Base-by-base conservation (phyloP, 1,284 basidiomycete species). In the Gymnopus androsaceus region DNA sequence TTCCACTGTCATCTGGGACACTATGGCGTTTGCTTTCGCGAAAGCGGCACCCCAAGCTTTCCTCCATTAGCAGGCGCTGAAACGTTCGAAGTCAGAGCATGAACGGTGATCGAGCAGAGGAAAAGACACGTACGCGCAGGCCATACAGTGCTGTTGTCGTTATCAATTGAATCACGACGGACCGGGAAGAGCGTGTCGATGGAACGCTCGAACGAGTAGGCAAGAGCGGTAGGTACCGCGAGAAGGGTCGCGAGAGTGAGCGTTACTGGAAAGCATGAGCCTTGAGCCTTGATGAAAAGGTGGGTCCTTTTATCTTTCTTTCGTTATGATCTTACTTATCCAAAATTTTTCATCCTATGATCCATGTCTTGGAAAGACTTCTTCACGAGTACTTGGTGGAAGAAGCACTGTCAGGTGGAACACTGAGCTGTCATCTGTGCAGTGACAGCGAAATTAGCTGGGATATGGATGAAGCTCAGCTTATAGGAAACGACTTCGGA, bases 1-100 rank as follows among this genome's bases (percentile, higher is more conserved):
- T 30, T 49, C 47, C 17, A 49, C 47, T 15, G 47, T 49, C 47
- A 49, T 49, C 36, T 49, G 27, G 23, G 47, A 3, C 14, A 21
- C 47, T 23, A 33, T 25, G 14, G 31, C 34, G 12, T 49, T 49
- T 6, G 47, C 47, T 38, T 49, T 49, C 15, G 31, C 33, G 34
- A 49, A 49, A 3, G 47, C 47, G 19, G 23, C n/a, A 36, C 31
- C 47, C 47, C 47, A 49, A 2, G 47, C 17, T 37, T 37, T 49
- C 47, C 47, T 36, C 47, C 47, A 17, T 49, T 37, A 36, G 47
- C 47, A 12, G 21, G 34, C 3, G 47, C 47, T 49, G 28, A 27
- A 17, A 19, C 12, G 25, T 12, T n/a, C n/a, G n/a, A 11, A 6
- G 19, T 42, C 4, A 27, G 11, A 42, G 17, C 19, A 4, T 11